Evolutionary conservation across 2,329 filamentous ascomycete genomes (phyloP).

Genomic region (Hyphodiscus sp.): DNA sequence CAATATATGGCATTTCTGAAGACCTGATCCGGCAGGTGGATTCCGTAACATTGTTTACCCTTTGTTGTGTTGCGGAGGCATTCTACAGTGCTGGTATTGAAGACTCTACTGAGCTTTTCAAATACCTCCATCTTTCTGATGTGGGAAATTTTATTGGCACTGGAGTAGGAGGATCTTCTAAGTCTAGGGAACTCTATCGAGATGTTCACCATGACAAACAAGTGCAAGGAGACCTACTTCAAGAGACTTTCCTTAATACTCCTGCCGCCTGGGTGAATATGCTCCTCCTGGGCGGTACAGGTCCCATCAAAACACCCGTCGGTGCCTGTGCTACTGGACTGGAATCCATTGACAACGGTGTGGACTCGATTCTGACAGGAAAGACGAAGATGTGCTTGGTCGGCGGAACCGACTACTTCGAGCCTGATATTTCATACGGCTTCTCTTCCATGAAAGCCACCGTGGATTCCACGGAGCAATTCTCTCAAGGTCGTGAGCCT

Average conservation of each 20-base stretch:
- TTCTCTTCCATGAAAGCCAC: constrained; percentile 99
- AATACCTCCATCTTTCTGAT: constrained; percentile 94
- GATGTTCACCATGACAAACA: constrained; percentile 92
- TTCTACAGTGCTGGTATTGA: constrained; percentile 88
- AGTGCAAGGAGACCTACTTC: constrained; percentile 92
- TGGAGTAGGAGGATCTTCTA: constrained; percentile 86
- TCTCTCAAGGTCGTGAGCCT: constrained; percentile 84
- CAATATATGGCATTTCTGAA: constrained; percentile 87
- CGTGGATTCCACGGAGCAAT: constrained; percentile 92
- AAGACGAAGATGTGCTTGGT: constrained; percentile 94
- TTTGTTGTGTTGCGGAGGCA: constrained; percentile 84
- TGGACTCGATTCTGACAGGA: constrained; percentile 93
- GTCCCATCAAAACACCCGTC: constrained; percentile 93
- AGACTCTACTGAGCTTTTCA: constrained; percentile 97
- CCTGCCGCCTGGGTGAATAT: constrained; percentile 99
- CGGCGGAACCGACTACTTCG: constrained; percentile 95
- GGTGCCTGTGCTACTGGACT: constrained; percentile 94
- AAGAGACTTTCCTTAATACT: constrained; percentile 99
- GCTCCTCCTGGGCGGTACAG: constrained; percentile 89
- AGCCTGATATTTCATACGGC: constrained; percentile 94
- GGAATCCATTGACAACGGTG: constrained; percentile 92
- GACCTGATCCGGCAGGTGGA: constrained; percentile 96
- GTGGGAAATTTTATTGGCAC: constrained; percentile 96
- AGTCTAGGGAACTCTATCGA: constrained; percentile 85
- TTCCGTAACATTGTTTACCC: constrained; percentile 84